Percentiles rank a stretch among this genome's conserved stretches.
These are phyloP conservation scores for Choiromyces venosus DNA, from an alignment of 495 filamentous ascomycete genomes.

Conservation along the genomic window DNA sequence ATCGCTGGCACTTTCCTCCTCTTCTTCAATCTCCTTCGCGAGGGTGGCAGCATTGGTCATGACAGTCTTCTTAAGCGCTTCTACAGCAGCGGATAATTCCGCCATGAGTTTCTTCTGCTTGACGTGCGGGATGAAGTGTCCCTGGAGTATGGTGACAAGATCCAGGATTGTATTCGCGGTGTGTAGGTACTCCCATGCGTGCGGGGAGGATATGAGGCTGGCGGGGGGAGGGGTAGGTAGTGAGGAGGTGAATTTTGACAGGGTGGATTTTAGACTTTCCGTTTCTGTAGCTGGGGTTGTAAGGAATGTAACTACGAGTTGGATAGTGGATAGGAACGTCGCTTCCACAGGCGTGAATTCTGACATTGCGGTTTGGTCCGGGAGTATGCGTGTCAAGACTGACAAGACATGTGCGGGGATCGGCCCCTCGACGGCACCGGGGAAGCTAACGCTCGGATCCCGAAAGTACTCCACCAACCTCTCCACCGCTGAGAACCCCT, in stretches of 20 bases:
- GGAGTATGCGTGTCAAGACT: conserved; percentile 11
- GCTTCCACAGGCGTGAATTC: conserved; percentile 22
- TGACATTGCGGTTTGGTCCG: background rate
- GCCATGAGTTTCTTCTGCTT: conserved; percentile 2
- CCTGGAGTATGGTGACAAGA: conserved; percentile 15
- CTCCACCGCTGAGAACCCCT: conserved; percentile 36
- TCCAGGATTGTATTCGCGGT: conserved; percentile 20
- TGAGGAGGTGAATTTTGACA: conserved; percentile 20
- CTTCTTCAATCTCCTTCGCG: conserved; percentile 18
- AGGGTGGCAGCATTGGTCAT: conserved; percentile 5
- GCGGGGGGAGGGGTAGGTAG: conserved; percentile 5
- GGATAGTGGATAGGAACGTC: conserved; percentile 5
- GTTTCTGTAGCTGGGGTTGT: conserved; percentile 12
- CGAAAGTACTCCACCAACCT: conserved; percentile 19
- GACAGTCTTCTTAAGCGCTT: conserved; percentile 24
- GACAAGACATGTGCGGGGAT: background rate
- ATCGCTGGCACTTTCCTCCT: conserved; percentile 31
- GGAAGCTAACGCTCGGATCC: conserved; percentile 1
- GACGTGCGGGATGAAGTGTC: conserved; percentile 8
- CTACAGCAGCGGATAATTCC: conserved; percentile 16
- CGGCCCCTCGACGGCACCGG: conserved; percentile 6
- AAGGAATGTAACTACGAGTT: conserved; percentile 18
- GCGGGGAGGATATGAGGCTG: background rate
- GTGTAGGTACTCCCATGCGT: conserved; percentile 29
- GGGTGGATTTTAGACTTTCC: conserved; percentile 7